phyloP scores from a whole-genome alignment of 2,329 filamentous ascomycete species.

The Penicillium sclerotigenum region DNA sequence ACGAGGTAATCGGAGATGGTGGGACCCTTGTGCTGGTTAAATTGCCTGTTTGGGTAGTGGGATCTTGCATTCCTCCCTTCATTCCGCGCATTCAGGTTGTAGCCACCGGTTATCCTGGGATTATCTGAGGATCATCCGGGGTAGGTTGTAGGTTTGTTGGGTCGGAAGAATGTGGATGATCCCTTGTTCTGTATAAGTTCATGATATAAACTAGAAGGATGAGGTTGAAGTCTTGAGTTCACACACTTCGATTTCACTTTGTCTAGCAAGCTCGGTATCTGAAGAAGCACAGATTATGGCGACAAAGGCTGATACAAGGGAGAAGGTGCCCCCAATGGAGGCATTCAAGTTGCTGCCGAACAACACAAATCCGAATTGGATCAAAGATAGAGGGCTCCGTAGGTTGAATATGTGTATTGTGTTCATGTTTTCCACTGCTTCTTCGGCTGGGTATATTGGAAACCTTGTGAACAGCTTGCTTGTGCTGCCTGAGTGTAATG shows the following conservation, averaged over 20 bases:
- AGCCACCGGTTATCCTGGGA: slow-evolving; percentile 2
- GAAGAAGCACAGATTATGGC: not conserved
- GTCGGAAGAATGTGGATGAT: slow-evolving; percentile 21
- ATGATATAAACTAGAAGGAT: slow-evolving; percentile 11
- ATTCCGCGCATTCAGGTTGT: slow-evolving; percentile 13
- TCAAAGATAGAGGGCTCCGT: slow-evolving; percentile 21
- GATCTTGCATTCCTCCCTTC: slow-evolving; percentile 24
- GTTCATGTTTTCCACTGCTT: slow-evolving; percentile 20
- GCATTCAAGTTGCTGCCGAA: slow-evolving; percentile 16
- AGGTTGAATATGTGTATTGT: slow-evolving; percentile 21
- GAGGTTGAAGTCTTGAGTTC: not conserved
- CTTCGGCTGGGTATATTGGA: slow-evolving; percentile 23
- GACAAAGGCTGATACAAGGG: not conserved
- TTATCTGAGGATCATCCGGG: not conserved
- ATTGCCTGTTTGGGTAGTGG: not conserved
- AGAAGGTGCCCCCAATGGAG: slow-evolving; percentile 17
- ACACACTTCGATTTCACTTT: not conserved
- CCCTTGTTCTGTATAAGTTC: slow-evolving; percentile 18
- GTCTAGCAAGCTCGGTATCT: not conserved
- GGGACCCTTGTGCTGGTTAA: not conserved
- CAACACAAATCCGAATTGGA: slow-evolving; percentile 20
- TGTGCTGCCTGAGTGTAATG: slow-evolving; percentile 18
- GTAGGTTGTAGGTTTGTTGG: not conserved
- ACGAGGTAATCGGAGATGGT: not conserved
- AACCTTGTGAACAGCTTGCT: slow-evolving; percentile 23